Base-by-base conservation (phyloP, 2,329 filamentous ascomycete genomes). In the Monosporascus sp. region DNA sequence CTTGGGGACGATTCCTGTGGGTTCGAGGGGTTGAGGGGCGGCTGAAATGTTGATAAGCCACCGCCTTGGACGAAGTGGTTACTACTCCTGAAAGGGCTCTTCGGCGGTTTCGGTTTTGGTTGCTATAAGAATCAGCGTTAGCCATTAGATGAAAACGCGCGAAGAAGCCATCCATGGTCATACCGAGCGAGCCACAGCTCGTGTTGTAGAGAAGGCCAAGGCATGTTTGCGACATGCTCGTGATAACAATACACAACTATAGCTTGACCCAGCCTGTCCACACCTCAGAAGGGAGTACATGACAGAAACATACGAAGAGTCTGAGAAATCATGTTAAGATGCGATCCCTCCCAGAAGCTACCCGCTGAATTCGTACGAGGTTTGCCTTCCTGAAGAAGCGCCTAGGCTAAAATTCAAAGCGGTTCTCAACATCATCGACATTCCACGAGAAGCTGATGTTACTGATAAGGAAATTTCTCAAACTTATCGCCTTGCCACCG, bases 221-320 rank as follows among this genome's bases (percentile, higher is more conserved):
- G 57, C 60, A 62, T 64, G 55, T 40, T 46, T 58, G 46, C 53
- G 55, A 54, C 45, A 51, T 50, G 52, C 47, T 27, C 43, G 24
- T 11, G 24, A 17, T 26, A 46, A 27, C 20, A 51, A 27, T 22
- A 50, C 56, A 51, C 49, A 35, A 52, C 53, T 49, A 47, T 40
- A 58, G 60, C 63, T 60, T 52, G 60, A 55, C 52, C 55, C 65
- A 60, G 61, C 62, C 55, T 56, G 56, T 54, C 60, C 48, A 53
- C 50, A 51, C 55, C 59, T 61, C 50, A 61, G 53, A 56, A 63
- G 46, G 58, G 58, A 55, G 56, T 61, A 63, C 66, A 68, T 68
- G 61, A 55, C 61, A 58, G 52, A 43, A 53, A 48, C 17, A 11
- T 26, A 35, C 45, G 52, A 27, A 53, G 8, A 47, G 35, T 7